Percentiles rank a stretch among this genome's conserved stretches.
These are phyloP conservation scores for Amauroascus niger DNA, from an alignment of 2,329 filamentous ascomycete genomes.

Conservation along the genomic window DNA sequence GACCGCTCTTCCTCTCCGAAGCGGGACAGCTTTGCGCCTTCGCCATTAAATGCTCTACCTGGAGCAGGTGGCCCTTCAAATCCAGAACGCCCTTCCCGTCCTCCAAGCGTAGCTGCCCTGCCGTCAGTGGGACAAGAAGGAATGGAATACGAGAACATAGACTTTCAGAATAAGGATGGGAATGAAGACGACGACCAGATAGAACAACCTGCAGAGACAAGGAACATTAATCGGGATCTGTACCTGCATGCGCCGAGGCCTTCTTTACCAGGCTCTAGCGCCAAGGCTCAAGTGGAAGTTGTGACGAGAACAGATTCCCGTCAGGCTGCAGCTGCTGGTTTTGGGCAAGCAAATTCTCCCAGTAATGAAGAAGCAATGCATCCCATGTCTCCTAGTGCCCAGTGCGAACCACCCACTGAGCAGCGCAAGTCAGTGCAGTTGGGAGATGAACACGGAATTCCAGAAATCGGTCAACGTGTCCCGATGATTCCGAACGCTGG, in stretches of 20 bases:
- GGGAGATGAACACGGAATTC: conserved; percentile 78
- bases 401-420: conserved; percentile 40
- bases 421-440: conserved; percentile 48
- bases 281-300: conserved; percentile 69
- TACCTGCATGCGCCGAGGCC: conserved; percentile 84
- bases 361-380: conserved; percentile 35
- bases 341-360: conserved; percentile 53
- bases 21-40: conserved; percentile 14
- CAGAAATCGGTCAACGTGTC: conserved; percentile 82
- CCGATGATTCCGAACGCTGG: conserved; percentile 89
- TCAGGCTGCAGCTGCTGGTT: conserved; percentile 71
- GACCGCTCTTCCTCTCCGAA: conserved; percentile 12
- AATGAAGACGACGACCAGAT: conserved; percentile 33
- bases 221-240: conserved; percentile 68
- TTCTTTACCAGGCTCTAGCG: conserved; percentile 68
- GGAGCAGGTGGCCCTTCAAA: neutral
- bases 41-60: conserved; percentile 15
- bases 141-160: conserved; percentile 66
- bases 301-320: conserved; percentile 90
- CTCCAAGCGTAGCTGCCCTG: conserved; percentile 62
- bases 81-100: conserved; percentile 39
- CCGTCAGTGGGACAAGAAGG: conserved; percentile 86
- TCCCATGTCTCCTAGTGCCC: conserved; percentile 41
- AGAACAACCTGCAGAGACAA: conserved; percentile 58
- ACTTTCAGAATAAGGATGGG: conserved; percentile 38